Evolutionary conservation across 2,329 filamentous ascomycete genomes (phyloP).

Genomic region (Pseudogymnoascus sp.): DNA sequence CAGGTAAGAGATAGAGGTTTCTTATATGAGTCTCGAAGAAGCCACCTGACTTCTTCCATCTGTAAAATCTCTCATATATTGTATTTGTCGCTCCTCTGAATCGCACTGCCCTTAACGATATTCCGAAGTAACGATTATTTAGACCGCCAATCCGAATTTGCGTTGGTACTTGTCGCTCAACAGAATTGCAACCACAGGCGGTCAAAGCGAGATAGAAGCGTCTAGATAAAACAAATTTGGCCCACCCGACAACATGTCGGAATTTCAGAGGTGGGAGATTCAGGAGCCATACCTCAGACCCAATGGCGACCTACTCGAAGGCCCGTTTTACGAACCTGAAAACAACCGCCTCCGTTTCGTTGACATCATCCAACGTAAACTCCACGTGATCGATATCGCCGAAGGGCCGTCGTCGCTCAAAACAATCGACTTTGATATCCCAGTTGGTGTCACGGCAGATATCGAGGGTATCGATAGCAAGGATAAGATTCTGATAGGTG

Average conservation of each 20-base stretch:
- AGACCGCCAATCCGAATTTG: background rate
- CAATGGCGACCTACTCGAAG: constrained; percentile 63
- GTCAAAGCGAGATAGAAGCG: background rate
- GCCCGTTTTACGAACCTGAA: constrained; percentile 61
- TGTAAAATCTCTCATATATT: background rate
- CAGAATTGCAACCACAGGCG: background rate
- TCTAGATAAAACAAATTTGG: background rate
- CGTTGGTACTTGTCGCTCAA: background rate
- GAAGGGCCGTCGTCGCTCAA: constrained; percentile 35
- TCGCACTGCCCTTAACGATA: background rate
- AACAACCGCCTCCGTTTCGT: constrained; percentile 65
- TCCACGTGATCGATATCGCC: constrained; percentile 62
- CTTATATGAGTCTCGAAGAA: constrained; percentile 6
- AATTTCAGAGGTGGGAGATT: constrained; percentile 32
- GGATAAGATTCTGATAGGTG: constrained; percentile 64
- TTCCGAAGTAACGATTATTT: background rate
- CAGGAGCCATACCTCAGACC: constrained; percentile 46
- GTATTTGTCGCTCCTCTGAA: background rate
- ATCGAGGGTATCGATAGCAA: constrained; percentile 55
- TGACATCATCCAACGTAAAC: constrained; percentile 69
- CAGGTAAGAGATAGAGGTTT: constrained; percentile 4
- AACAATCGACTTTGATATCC: constrained; percentile 42
- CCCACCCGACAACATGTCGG: background rate
- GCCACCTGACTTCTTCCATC: constrained; percentile 2
- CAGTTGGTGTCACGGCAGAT: constrained; percentile 65